Evolutionary conservation across 1,139 yeast genomes (phyloP).

Genomic region (Blastobotrys persicus): DNA sequence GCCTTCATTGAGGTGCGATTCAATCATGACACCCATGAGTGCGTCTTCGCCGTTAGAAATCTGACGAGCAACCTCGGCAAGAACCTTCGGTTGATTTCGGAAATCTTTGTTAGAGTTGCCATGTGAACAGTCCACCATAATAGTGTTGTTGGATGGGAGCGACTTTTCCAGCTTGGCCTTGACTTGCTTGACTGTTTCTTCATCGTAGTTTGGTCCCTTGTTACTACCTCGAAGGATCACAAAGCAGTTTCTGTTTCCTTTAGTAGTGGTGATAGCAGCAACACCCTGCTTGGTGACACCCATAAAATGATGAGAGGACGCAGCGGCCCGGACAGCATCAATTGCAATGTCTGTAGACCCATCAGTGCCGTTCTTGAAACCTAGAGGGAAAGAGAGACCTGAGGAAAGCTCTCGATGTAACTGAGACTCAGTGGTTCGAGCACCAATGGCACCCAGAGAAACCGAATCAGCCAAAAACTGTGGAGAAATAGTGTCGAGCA

Average conservation of each 20-base stretch:
- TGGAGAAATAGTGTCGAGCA: slow-evolving; percentile 98
- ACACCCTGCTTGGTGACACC: slow-evolving; percentile 96
- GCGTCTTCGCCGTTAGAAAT: slow-evolving; percentile 73
- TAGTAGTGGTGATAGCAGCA: slow-evolving; percentile 93
- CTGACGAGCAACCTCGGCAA: slow-evolving; percentile 75
- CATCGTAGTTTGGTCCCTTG: slow-evolving; percentile 89
- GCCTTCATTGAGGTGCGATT: slow-evolving; percentile 89
- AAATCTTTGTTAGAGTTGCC: slow-evolving; percentile 94
- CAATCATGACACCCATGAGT: slow-evolving; percentile 94
- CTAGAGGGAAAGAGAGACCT: slow-evolving; percentile 95
- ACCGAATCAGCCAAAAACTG: slow-evolving; percentile 90
- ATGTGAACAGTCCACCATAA: slow-evolving; percentile 97
- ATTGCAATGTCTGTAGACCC: slow-evolving; percentile 91
- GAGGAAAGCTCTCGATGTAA: slow-evolving; percentile 96
- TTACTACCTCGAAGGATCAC: slow-evolving; percentile 95
- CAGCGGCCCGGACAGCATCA: slow-evolving; percentile 91
- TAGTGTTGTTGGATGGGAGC: slow-evolving; percentile 41
- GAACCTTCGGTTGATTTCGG: slow-evolving; percentile 91
- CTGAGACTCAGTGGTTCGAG: slow-evolving; percentile 98
- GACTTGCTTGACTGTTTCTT: slow-evolving; percentile 69
- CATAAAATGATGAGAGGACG: slow-evolving; percentile 92
- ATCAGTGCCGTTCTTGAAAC: slow-evolving; percentile 98
- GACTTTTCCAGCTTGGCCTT: slow-evolving; percentile 52
- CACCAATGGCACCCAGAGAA: slow-evolving; percentile 97
- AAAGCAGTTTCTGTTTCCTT: slow-evolving; percentile 74